Conservation (phyloP, 2,329 filamentous ascomycete species). For the Stagonosporopsis chrysanthemi region DNA sequence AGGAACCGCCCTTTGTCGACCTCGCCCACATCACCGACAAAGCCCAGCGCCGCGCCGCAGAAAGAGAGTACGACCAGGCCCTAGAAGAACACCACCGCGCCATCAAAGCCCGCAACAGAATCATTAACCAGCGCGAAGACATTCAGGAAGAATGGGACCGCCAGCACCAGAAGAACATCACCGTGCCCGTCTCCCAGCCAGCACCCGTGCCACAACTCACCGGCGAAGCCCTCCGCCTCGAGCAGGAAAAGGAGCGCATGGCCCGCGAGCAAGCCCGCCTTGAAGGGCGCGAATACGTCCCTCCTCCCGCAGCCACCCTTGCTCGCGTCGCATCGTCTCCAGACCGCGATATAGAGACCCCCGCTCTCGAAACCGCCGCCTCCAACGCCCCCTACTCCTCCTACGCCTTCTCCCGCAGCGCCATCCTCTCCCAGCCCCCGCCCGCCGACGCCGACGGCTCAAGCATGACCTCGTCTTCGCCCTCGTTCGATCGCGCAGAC, state of each 20-base stretch:
- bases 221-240: slow-evolving; percentile 33
- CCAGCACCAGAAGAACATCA: slow-evolving; percentile 3
- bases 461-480: slow-evolving; percentile 32
- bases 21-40: slow-evolving; percentile 68
- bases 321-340: not conserved
- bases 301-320: slow-evolving; percentile 14
- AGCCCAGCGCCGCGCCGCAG: slow-evolving; percentile 70
- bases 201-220: slow-evolving; percentile 30
- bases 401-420: slow-evolving; percentile 43
- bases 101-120: slow-evolving; percentile 70
- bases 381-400: slow-evolving; percentile 26
- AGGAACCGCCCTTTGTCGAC: slow-evolving; percentile 64
- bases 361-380: slow-evolving; percentile 27
- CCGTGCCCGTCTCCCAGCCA: not conserved
- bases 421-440: slow-evolving; percentile 36
- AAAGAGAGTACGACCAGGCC: slow-evolving; percentile 70
- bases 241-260: slow-evolving; percentile 29
- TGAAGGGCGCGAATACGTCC: slow-evolving; percentile 32
- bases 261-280: slow-evolving; percentile 14
- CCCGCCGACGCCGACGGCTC: slow-evolving; percentile 38
- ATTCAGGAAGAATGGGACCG: slow-evolving; percentile 57
- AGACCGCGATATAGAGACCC: slow-evolving; percentile 20
- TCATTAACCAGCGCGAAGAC: slow-evolving; percentile 69
- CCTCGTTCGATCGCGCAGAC: not conserved
- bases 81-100: slow-evolving; percentile 72